Conservation (phyloP, 441 rosid species). For the Eutrema salsugineum region DNA sequence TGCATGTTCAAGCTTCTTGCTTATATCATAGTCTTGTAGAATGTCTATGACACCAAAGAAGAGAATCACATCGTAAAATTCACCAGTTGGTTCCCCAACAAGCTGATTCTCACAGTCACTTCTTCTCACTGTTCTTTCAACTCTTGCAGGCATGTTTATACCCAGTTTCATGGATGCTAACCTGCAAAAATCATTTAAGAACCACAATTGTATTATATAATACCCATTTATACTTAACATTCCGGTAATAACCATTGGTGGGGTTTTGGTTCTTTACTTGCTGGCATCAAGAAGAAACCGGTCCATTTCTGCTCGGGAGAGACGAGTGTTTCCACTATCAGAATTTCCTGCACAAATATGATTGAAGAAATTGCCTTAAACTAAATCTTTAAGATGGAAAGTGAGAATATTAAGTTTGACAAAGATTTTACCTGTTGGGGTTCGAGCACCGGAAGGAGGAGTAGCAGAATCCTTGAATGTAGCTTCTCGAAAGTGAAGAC, state of each 20-base stretch:
- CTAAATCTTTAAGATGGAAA: conserved; percentile 17
- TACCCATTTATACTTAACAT: neutral
- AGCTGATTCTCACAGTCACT: conserved; percentile 58
- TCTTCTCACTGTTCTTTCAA: conserved; percentile 68
- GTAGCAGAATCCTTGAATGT: conserved; percentile 38
- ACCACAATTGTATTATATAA: neutral
- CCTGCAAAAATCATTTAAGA: conserved; percentile 37
- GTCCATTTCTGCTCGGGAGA: conserved; percentile 61
- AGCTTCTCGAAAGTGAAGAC: conserved; percentile 81
- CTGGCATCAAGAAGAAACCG: conserved; percentile 54
- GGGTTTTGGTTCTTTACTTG: conserved; percentile 43
- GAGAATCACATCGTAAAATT: conserved; percentile 64
- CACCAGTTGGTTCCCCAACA: conserved; percentile 88
- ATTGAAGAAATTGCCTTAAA: neutral
- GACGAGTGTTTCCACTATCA: conserved; percentile 41
- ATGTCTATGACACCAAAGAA: conserved; percentile 93
- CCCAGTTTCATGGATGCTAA: conserved; percentile 72
- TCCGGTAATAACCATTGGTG: neutral
- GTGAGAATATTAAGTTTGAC: conserved; percentile 3
- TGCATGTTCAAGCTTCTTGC: conserved; percentile 98
- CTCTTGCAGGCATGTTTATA: conserved; percentile 72
- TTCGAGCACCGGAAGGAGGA: conserved; percentile 52
- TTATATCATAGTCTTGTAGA: conserved; percentile 91
- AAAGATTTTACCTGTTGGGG: conserved; percentile 57
- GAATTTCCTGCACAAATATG: conserved; percentile 42